phyloP scores from a whole-genome alignment of 2,329 filamentous ascomycete genomes.

The Alternaria sp. region DNA sequence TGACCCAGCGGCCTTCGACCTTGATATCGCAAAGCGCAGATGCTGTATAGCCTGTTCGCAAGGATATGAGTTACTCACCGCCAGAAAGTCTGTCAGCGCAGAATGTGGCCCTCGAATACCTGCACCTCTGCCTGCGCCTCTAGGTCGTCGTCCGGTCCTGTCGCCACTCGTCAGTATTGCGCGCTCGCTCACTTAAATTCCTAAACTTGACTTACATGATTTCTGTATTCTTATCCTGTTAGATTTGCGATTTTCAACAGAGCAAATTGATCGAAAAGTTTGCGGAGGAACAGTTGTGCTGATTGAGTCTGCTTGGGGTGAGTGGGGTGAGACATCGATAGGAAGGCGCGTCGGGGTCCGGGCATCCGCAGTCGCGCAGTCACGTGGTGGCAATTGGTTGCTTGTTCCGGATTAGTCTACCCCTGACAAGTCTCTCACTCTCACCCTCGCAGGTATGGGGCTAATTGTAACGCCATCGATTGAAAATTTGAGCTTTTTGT shows the following conservation, averaged over 20 bases:
- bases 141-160: conserved; percentile 47
- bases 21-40: neutral
- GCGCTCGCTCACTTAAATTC: neutral
- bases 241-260: neutral
- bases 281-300: neutral
- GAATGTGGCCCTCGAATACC: conserved; percentile 68
- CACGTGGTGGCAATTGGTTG: conserved; percentile 45
- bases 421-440: conserved; percentile 6
- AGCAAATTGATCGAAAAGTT: neutral
- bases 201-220: conserved; percentile 25
- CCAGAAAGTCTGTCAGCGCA: conserved; percentile 73
- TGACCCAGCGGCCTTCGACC: neutral
- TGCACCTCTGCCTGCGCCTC: conserved; percentile 53
- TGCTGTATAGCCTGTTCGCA: neutral
- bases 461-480: neutral
- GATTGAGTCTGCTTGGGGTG: conserved; percentile 1
- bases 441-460: neutral
- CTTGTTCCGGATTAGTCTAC: conserved; percentile 15
- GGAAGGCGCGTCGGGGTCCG: conserved; percentile 24
- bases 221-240: neutral
- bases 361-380: conserved; percentile 24
- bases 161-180: conserved; percentile 32
- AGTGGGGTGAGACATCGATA: conserved; percentile 17
- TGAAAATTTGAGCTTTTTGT: neutral
- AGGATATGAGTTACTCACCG: conserved; percentile 55